phyloP scores from a whole-genome alignment of 345 rosid species.

The Syzygium aromaticum region DNA sequence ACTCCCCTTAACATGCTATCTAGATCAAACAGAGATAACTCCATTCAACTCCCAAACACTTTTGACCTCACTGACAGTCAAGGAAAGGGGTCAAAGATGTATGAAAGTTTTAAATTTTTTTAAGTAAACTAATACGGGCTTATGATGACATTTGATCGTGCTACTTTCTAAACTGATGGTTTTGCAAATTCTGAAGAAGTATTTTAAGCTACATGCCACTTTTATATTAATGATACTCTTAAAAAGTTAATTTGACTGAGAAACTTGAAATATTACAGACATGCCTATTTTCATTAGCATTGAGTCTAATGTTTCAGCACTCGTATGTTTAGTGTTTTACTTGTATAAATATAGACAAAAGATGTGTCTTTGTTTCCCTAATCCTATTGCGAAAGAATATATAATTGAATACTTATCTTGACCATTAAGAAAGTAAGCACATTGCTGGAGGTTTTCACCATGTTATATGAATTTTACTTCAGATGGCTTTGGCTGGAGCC shows the following conservation, averaged over 20 bases:
- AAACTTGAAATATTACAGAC: not conserved
- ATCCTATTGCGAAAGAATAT: not conserved
- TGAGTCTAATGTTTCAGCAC: not conserved
- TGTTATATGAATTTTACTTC: not conserved
- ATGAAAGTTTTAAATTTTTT: not conserved
- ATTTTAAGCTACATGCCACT: not conserved
- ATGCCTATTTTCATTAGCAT: not conserved
- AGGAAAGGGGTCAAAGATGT: not conserved
- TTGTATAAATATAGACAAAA: not conserved
- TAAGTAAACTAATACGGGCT: not conserved
- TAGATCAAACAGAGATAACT: not conserved
- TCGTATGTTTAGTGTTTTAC: not conserved
- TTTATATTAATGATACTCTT: not conserved
- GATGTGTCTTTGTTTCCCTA: not conserved
- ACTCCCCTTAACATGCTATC: not conserved
- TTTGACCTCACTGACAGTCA: not conserved
- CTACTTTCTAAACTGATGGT: not conserved
- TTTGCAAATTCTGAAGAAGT: not conserved
- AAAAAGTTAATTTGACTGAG: not conserved
- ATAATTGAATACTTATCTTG: not conserved
- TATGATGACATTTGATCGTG: not conserved
- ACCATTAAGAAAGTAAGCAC: not conserved
- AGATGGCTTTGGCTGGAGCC: not conserved
- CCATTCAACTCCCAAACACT: not conserved
- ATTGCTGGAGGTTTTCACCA: not conserved